phyloP scores from a whole-genome alignment of 2,329 filamentous ascomycete species.

The Pezicula radicicola region DNA sequence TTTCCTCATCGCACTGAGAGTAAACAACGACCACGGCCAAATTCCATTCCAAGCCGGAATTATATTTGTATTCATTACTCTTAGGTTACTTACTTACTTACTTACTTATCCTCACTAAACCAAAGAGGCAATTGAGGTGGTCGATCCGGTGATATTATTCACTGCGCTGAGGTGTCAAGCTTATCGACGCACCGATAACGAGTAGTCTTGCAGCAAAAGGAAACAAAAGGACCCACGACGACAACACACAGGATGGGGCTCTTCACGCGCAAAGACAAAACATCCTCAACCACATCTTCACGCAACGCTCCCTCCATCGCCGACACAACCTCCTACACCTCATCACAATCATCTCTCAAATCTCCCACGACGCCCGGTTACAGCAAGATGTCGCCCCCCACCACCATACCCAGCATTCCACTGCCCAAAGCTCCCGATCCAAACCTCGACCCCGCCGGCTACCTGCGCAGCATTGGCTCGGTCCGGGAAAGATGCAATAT shows the following conservation, averaged over 20 bases:
- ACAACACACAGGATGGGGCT: slow-evolving; percentile 21
- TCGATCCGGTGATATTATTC: no score
- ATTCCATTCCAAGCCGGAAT: no score
- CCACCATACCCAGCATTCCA: slow-evolving; percentile 67
- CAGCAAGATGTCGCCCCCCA: slow-evolving; percentile 23
- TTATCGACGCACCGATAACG: no score
- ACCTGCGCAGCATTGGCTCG: slow-evolving; percentile 84
- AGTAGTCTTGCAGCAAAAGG: no score
- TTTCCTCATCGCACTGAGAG: no score
- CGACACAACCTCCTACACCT: slow-evolving; percentile 18
- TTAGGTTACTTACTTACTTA: no score
- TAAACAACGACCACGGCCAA: no score
- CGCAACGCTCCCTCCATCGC: slow-evolving; percentile 23
- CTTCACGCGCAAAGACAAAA: slow-evolving; percentile 27
- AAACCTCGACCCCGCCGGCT: slow-evolving; percentile 81
- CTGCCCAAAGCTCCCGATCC: slow-evolving; percentile 86
- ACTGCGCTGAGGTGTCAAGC: no score
- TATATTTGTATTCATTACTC: no score
- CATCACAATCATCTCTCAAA: slow-evolving; percentile 25
- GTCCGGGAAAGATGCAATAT: slow-evolving; percentile 71
- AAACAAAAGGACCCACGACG: neutral
- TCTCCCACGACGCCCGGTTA: slow-evolving; percentile 23
- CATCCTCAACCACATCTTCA: slow-evolving; percentile 14
- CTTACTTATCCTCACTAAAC: no score
- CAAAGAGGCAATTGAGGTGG: no score